Evolutionary conservation across 257 asterid species (phyloP).

Genomic region (Nicotiana paniculata): DNA sequence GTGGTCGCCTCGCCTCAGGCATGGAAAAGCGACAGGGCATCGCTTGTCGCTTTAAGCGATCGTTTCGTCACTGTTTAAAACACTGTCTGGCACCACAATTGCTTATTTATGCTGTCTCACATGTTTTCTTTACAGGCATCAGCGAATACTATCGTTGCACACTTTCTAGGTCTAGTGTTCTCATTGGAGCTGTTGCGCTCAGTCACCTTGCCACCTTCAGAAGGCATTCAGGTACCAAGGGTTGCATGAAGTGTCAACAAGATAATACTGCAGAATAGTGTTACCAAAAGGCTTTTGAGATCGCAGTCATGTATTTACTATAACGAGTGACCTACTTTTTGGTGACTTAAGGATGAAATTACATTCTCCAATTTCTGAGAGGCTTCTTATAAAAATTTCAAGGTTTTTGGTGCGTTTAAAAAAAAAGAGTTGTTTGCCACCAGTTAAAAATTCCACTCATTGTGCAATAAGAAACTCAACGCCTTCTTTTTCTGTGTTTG

Average conservation of each 20-base stretch:
- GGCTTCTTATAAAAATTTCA: not conserved
- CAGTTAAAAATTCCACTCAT: not conserved
- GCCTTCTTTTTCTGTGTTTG: not conserved
- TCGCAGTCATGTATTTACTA: not conserved
- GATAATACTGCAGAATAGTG: not conserved
- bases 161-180: conserved; percentile 76
- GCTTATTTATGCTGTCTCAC: not conserved
- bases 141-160: conserved; percentile 89
- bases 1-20: too few species aligned
- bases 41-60: too few species aligned
- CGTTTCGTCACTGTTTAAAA: too few species aligned
- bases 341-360: not conserved
- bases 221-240: conserved; percentile 53
- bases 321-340: not conserved
- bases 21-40: too few species aligned
- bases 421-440: not conserved
- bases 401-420: not conserved
- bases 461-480: not conserved
- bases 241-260: conserved; percentile 31
- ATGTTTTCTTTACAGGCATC: conserved; percentile 56
- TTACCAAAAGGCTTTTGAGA: not conserved
- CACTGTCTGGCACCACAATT: not conserved
- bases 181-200: conserved; percentile 88
- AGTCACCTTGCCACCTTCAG: conserved; percentile 77
- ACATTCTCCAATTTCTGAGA: not conserved